A percentile compares a stretch with the other conserved stretches of the same genome.
Evolutionary conservation across 345 rosid genomes (phyloP).

Genomic region (Salix udensis): DNA sequence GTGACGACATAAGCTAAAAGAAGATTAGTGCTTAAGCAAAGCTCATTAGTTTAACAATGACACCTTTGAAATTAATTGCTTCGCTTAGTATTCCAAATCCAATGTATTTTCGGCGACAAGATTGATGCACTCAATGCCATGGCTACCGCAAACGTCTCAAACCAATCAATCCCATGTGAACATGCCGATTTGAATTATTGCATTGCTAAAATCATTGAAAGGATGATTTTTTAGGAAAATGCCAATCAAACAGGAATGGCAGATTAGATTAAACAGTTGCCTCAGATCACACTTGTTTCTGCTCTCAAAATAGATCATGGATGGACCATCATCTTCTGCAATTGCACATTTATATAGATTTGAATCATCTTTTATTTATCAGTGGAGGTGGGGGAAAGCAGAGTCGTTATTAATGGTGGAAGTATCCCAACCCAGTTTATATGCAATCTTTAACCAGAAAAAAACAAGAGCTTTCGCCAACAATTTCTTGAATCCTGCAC

Average conservation of each 20-base stretch:
- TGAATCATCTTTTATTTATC: too few species aligned
- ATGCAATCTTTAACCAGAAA: not conserved
- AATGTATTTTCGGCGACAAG: not conserved
- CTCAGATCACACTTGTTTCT: not conserved
- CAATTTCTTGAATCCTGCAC: not conserved
- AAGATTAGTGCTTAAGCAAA: not conserved
- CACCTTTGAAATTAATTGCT: not conserved
- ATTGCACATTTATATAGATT: not conserved
- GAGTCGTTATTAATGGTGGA: too few species aligned
- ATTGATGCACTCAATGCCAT: constrained; percentile 2
- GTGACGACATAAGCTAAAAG: not conserved
- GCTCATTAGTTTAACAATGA: not conserved
- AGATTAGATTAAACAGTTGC: not conserved
- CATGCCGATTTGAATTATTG: not conserved
- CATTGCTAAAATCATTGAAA: not conserved
- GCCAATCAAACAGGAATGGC: not conserved
- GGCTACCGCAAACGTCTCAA: not conserved
- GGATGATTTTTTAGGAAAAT: not conserved
- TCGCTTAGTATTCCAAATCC: not conserved
- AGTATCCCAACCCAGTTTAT: too few species aligned
- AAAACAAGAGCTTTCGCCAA: not conserved
- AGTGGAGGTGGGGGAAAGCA: too few species aligned
- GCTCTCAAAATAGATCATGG: too few species aligned
- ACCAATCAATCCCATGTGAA: not conserved
- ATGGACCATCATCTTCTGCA: too few species aligned